These are phyloP conservation scores for Talaromyces liani DNA, from an alignment of 495 filamentous ascomycete species.

Conservation along the genomic window DNA sequence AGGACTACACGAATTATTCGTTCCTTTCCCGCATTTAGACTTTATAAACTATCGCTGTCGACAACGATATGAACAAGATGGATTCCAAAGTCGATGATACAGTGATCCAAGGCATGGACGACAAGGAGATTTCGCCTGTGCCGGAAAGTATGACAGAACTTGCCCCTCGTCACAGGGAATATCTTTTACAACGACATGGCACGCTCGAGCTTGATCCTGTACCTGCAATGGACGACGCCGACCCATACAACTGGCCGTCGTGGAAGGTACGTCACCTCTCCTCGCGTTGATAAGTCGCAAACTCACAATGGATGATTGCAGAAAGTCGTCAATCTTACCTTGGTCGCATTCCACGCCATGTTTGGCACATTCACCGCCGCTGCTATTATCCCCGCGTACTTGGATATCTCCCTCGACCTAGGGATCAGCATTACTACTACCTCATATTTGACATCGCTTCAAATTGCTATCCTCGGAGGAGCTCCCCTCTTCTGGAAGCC, in stretches of 20 bases:
- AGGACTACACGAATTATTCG: neutral
- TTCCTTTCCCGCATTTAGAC: neutral
- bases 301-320: conserved; percentile 10
- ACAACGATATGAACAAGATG: neutral
- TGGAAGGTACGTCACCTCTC: conserved; percentile 39
- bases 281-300: neutral
- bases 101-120: neutral
- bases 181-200: conserved; percentile 38
- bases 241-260: conserved; percentile 47
- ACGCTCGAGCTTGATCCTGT: conserved; percentile 45
- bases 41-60: neutral
- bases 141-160: neutral
- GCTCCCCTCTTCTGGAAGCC: conserved; percentile 34
- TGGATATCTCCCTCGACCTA: conserved; percentile 24
- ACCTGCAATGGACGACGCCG: conserved; percentile 35
- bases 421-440: conserved; percentile 18
- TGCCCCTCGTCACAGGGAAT: conserved; percentile 24
- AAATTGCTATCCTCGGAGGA: conserved; percentile 29
- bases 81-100: neutral
- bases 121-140: neutral
- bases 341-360: conserved; percentile 34
- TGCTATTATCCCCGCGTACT: conserved; percentile 32
- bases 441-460: conserved; percentile 27
- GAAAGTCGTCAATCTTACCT: conserved; percentile 33
- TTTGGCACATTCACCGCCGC: conserved; percentile 38